These are phyloP conservation scores for Plenodomus lindquistii DNA, from an alignment of 2,329 filamentous ascomycete genomes.

Conservation along the genomic window DNA sequence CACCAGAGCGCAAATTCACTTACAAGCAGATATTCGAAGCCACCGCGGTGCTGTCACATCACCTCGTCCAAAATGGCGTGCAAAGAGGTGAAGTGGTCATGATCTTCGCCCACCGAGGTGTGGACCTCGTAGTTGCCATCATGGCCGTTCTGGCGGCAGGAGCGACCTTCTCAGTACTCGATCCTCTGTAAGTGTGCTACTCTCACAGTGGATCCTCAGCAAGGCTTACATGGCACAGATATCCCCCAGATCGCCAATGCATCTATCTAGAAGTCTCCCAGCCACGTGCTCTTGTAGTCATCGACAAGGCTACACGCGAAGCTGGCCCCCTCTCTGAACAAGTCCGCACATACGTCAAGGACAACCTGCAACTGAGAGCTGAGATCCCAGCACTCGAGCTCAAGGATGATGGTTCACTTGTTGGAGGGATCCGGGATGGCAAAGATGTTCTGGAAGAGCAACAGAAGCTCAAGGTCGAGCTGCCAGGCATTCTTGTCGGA, in stretches of 20 bases:
- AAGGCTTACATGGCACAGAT: slow-evolving; percentile 52
- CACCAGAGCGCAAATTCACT: slow-evolving; percentile 70
- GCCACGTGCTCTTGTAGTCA: slow-evolving; percentile 72
- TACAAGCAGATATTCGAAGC: slow-evolving; percentile 87
- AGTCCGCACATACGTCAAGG: slow-evolving; percentile 70
- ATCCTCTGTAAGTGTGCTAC: slow-evolving; percentile 67
- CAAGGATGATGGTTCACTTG: slow-evolving; percentile 69
- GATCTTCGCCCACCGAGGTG: slow-evolving; percentile 83
- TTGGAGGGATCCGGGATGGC: slow-evolving; percentile 69
- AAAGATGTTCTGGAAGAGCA: slow-evolving; percentile 67
- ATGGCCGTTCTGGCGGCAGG: slow-evolving; percentile 72
- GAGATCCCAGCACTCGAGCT: slow-evolving; percentile 75
- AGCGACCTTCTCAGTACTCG: slow-evolving; percentile 67
- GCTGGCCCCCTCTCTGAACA: slow-evolving; percentile 64
- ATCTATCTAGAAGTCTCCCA: slow-evolving; percentile 81
- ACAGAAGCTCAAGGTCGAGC: slow-evolving; percentile 56
- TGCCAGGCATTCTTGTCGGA: slow-evolving; percentile 76
- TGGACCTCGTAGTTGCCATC: slow-evolving; percentile 75
- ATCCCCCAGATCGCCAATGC: slow-evolving; percentile 78
- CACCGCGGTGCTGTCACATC: slow-evolving; percentile 77
- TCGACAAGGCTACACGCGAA: slow-evolving; percentile 72
- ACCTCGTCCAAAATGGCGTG: slow-evolving; percentile 74
- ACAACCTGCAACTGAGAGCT: slow-evolving; percentile 72
- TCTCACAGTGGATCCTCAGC: background rate
- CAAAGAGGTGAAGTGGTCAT: slow-evolving; percentile 86